Base-by-base conservation (phyloP, 164 flowering plant genomes). In the Magnolia officinalis region DNA sequence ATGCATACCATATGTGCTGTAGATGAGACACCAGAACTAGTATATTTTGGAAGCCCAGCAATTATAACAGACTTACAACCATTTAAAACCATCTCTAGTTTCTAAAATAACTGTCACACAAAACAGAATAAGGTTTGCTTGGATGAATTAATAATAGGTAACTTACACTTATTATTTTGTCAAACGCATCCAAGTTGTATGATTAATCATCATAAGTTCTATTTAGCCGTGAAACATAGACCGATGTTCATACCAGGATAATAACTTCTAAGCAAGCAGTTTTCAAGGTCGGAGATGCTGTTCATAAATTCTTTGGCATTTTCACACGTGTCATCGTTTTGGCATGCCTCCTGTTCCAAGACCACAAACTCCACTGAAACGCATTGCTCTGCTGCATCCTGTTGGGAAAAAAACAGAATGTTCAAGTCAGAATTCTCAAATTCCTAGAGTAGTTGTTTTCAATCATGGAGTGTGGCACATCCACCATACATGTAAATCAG, bases 351-450 rank as follows among this genome's bases (percentile, higher is more conserved):
- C 70, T 82, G 90, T 82, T 91, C 92, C 76, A 95, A 72, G 70
- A 91, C 75, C 21, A 87, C 67, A 80, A 93, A 93, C 77, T 95
- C 97, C 55, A 95, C 82, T 0, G 90, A 81, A 78, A 93, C 86
- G 84, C 89, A 88, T 75, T 85, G 89, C 73, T 90, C 91, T 1
- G 91, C 91, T 29, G 97, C 97, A 79, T 91, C 97, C 98, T 95
- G 82, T 29, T 11, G 29, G 69, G 23, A 8, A 20, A 45, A 45
- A 26, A 63, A 73, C 24, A 21, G 68, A 24, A 65, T 20, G 20
- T 4, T 63, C 11, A 65, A 65, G 68, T 65, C 68, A 65, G 24
- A 2, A 23, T 14, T 11, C 68, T 23, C 13, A 16, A 65, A n/a
- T 21, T 21, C 24, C 31, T 4, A n/a, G 29, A 26, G 29, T 37